Evolutionary conservation across 176 grass and related monocot genomes (phyloP).

Genomic region (Bonia amplexicaulis): DNA sequence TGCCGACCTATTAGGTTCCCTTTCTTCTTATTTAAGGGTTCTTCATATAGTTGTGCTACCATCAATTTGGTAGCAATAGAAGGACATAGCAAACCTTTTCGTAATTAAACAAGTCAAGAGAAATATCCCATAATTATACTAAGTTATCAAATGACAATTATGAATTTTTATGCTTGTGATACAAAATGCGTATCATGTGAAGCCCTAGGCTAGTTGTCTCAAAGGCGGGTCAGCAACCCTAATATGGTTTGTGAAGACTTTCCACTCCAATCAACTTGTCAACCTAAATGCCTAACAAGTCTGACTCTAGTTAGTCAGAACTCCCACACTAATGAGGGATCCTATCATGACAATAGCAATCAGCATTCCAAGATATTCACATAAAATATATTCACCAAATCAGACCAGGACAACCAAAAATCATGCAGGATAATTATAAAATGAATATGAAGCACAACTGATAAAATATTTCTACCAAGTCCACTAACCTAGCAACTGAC

Average conservation of each 20-base stretch:
- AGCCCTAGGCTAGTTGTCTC: not conserved
- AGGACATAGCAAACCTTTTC: not conserved
- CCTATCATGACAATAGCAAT: not conserved
- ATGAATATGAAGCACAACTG: not conserved
- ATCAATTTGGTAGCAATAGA: not conserved
- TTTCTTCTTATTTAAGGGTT: not conserved
- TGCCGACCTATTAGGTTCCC: not conserved
- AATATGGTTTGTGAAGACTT: not conserved
- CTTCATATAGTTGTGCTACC: slow-evolving; percentile 2
- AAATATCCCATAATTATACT: not conserved
- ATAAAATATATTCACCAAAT: slow-evolving; percentile 4
- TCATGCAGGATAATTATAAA: not conserved
- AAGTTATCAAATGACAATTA: not conserved
- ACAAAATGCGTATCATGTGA: not conserved
- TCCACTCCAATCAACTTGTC: not conserved
- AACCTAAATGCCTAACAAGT: not conserved
- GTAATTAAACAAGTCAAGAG: not conserved
- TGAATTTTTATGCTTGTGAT: not conserved
- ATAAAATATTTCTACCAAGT: slow-evolving; percentile 11
- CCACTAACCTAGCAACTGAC: slow-evolving; percentile 59
- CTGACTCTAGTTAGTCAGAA: not conserved
- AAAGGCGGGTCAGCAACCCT: not conserved
- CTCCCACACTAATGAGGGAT: not conserved
- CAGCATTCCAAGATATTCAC: not conserved
- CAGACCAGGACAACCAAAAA: not conserved